phyloP scores from a whole-genome alignment of 2,329 filamentous ascomycete genomes.

The Alternaria arborescens region DNA sequence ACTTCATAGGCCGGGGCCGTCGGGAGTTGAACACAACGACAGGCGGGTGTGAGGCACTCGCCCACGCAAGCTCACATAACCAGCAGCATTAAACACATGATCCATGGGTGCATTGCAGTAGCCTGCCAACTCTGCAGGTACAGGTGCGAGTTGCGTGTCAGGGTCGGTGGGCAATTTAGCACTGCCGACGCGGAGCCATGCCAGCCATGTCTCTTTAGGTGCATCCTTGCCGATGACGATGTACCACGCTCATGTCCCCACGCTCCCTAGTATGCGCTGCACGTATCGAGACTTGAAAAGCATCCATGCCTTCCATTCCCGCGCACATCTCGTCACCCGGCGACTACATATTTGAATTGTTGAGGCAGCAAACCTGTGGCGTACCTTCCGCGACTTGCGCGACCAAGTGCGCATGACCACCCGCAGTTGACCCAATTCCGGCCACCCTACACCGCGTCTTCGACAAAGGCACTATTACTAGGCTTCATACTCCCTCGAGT shows the following conservation, averaged over 20 bases:
- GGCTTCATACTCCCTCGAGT: constrained; percentile 2
- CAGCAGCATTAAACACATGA: neutral
- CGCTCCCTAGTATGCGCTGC: constrained; percentile 13
- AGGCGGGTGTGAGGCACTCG: neutral
- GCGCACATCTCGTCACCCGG: neutral
- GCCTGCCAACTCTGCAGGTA: constrained; percentile 23
- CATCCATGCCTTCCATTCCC: neutral
- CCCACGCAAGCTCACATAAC: neutral
- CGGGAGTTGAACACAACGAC: neutral
- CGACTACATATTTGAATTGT: neutral
- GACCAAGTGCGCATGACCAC: constrained; percentile 31
- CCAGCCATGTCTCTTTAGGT: constrained; percentile 26
- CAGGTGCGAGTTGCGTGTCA: constrained; percentile 7
- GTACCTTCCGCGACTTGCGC: constrained; percentile 33
- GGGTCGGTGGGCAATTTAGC: constrained; percentile 2
- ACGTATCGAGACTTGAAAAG: constrained; percentile 5
- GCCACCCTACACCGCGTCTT: constrained; percentile 26
- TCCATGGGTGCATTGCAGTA: constrained; percentile 15
- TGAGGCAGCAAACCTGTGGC: constrained; percentile 15
- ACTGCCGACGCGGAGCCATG: constrained; percentile 15
- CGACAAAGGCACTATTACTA: constrained; percentile 20
- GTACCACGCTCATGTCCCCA: constrained; percentile 21
- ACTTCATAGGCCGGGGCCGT: neutral
- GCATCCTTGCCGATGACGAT: constrained; percentile 26
- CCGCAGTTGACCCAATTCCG: constrained; percentile 18